Evolutionary conservation across 257 asterid species (phyloP).

Genomic region (Solanum medicagineum): DNA sequence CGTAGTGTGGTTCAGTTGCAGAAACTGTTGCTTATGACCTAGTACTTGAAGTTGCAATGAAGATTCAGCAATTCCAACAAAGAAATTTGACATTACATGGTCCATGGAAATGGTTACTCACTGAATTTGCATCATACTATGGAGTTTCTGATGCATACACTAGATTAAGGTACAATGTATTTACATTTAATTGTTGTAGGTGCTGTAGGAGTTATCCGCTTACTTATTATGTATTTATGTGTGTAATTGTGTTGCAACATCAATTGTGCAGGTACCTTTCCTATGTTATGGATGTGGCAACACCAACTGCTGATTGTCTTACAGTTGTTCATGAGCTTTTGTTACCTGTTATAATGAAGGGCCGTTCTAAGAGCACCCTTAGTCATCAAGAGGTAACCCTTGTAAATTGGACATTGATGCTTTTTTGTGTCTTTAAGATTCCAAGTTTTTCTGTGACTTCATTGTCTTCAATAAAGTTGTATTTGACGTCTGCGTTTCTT

Average conservation of each 20-base stretch:
- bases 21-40: constrained; percentile 51
- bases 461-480: not conserved
- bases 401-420: not conserved
- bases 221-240: not conserved
- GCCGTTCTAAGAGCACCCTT: constrained; percentile 23
- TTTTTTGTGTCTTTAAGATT: not conserved
- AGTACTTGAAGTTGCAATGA: constrained; percentile 42
- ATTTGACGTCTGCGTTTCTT: not conserved
- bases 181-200: not conserved
- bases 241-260: not conserved
- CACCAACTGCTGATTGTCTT: constrained; percentile 45
- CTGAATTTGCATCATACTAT: constrained; percentile 35
- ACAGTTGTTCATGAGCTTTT: constrained; percentile 24
- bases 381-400: constrained; percentile 45
- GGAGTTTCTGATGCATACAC: constrained; percentile 51
- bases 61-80: constrained; percentile 30
- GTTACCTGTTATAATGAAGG: constrained; percentile 34
- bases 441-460: not conserved
- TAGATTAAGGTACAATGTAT: constrained; percentile 23
- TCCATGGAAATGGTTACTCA: constrained; percentile 47
- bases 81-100: constrained; percentile 33
- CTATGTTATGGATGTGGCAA: constrained; percentile 52
- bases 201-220: not conserved
- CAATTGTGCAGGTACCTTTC: constrained; percentile 30
- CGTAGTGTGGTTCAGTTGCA: constrained; percentile 43